phyloP scores from a whole-genome alignment of 1,139 yeast genomes.

The Barnettozyma hawaiiensis region DNA sequence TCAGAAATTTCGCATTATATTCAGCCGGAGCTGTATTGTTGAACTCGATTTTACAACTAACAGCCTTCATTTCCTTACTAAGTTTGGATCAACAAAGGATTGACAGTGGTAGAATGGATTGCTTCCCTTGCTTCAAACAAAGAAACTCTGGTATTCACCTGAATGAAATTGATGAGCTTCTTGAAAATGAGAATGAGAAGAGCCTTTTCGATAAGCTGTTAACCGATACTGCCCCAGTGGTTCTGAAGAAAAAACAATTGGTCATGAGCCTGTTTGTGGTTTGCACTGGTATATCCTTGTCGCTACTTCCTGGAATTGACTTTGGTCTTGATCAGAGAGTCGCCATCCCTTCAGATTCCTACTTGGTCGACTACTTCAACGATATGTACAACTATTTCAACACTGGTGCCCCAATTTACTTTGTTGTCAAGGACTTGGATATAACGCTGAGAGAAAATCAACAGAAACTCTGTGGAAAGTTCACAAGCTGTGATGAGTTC shows the following conservation, averaged over 20 bases:
- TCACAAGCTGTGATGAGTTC: slow-evolving; percentile 72
- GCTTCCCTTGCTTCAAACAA: slow-evolving; percentile 45
- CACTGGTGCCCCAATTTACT: slow-evolving; percentile 89
- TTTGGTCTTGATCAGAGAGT: slow-evolving; percentile 85
- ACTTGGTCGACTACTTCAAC: slow-evolving; percentile 71
- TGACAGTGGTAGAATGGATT: slow-evolving; percentile 55
- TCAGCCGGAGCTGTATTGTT: slow-evolving; percentile 82
- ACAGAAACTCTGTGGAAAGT: slow-evolving; percentile 78
- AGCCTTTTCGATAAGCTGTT: slow-evolving; percentile 36
- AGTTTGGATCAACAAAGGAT: slow-evolving; percentile 60
- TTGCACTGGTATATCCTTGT: slow-evolving; percentile 63
- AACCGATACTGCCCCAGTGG: slow-evolving; percentile 49
- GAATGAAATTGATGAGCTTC: slow-evolving; percentile 22
- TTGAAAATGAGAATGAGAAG: slow-evolving; percentile 22
- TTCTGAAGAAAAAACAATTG: slow-evolving; percentile 44
- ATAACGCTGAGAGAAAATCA: slow-evolving; percentile 58
- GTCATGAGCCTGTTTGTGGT: slow-evolving; percentile 50
- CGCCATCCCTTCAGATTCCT: slow-evolving; percentile 81
- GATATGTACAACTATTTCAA: slow-evolving; percentile 69
- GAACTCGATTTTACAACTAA: slow-evolving; percentile 74
- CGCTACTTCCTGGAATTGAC: slow-evolving; percentile 60
- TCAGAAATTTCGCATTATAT: slow-evolving; percentile 82
- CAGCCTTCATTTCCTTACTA: slow-evolving; percentile 71
- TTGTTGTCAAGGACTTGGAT: slow-evolving; percentile 64
- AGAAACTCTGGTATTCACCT: slow-evolving; percentile 10